Evolutionary conservation across 495 filamentous ascomycete species (phyloP).

Genomic region (Melanomma pulvis-pyrius): DNA sequence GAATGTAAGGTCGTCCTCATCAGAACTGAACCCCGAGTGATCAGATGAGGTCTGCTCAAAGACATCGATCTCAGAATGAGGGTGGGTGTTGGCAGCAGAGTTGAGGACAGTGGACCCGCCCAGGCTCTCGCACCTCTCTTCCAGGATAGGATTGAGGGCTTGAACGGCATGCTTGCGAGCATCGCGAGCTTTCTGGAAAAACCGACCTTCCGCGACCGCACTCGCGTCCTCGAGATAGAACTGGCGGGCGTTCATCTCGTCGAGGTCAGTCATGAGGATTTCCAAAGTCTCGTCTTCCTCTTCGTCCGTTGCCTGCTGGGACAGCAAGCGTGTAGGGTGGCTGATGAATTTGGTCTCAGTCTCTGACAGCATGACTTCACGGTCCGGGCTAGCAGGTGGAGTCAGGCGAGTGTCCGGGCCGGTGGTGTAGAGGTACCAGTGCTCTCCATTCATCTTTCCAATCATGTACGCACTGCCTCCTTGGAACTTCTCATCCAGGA

Average conservation of each 20-base stretch:
- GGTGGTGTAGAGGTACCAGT: constrained; percentile 98
- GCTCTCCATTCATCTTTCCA: constrained; percentile 99
- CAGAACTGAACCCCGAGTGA: constrained; percentile 60
- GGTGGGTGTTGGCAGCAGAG: constrained; percentile 33
- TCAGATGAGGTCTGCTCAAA: constrained; percentile 76
- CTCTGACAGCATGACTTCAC: constrained; percentile 46
- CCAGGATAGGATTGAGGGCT: constrained; percentile 51
- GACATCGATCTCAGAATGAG: constrained; percentile 63
- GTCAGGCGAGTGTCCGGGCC: constrained; percentile 79
- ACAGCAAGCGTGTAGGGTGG: constrained; percentile 45
- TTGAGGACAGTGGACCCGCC: constrained; percentile 48
- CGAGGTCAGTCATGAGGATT: constrained; percentile 97
- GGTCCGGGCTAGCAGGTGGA: constrained; percentile 76
- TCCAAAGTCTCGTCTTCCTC: constrained; percentile 87
- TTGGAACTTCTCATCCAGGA: constrained; percentile 83
- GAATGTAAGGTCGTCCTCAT: constrained; percentile 57
- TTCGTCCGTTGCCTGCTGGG: constrained; percentile 35
- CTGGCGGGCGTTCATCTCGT: constrained; percentile 88
- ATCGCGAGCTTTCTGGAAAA: constrained; percentile 63
- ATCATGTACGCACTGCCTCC: constrained; percentile 99
- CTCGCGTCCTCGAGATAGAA: constrained; percentile 95
- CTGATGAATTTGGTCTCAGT: constrained; percentile 73
- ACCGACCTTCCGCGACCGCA: constrained; percentile 80
- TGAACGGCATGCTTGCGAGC: constrained; percentile 57
- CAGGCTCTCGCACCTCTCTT: constrained; percentile 47